Evolutionary conservation across 192 early-diverging fungal genomes (phyloP).

Genomic region (Backusella circina): DNA sequence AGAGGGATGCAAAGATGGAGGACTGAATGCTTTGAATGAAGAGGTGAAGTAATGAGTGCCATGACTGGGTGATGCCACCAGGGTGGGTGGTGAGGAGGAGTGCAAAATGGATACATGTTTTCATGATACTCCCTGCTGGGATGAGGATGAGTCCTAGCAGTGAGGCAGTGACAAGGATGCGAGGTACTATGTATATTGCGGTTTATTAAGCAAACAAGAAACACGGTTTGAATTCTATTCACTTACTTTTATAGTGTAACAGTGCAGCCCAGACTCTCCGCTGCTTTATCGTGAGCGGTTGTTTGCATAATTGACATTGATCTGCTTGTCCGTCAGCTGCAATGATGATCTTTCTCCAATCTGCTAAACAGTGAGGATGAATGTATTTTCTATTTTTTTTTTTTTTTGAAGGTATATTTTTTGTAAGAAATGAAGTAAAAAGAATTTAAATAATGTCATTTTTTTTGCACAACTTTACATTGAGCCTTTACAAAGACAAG

Average conservation of each 20-base stretch:
- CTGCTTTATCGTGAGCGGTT: constrained; percentile 12
- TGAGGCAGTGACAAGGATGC: constrained; percentile 13
- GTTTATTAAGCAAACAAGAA: not conserved
- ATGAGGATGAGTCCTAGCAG: constrained; percentile 22
- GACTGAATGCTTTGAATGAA: constrained; percentile 5
- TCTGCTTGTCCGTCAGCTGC: constrained; percentile 16
- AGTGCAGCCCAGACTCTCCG: constrained; percentile 7
- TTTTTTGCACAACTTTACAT: constrained; percentile 23
- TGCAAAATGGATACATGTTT: constrained; percentile 22
- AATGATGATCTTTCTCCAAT: constrained; percentile 28
- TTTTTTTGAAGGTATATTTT: not conserved
- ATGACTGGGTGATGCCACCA: not conserved
- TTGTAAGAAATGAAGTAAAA: not conserved
- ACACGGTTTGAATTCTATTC: not conserved
- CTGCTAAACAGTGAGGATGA: constrained; percentile 27
- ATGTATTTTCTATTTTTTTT: constrained; percentile 39
- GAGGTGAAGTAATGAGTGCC: constrained; percentile 2
- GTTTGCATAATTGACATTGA: constrained; percentile 29
- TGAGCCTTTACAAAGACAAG: constrained; percentile 36
- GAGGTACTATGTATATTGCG: constrained; percentile 16
- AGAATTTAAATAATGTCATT: not conserved
- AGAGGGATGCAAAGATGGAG: not conserved
- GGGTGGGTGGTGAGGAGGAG: not conserved
- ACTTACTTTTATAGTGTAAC: constrained; percentile 29
- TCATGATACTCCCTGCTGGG: constrained; percentile 36